Evolutionary conservation across 2,329 filamentous ascomycete species (phyloP).

Genomic region (Diaporthe humulicola): DNA sequence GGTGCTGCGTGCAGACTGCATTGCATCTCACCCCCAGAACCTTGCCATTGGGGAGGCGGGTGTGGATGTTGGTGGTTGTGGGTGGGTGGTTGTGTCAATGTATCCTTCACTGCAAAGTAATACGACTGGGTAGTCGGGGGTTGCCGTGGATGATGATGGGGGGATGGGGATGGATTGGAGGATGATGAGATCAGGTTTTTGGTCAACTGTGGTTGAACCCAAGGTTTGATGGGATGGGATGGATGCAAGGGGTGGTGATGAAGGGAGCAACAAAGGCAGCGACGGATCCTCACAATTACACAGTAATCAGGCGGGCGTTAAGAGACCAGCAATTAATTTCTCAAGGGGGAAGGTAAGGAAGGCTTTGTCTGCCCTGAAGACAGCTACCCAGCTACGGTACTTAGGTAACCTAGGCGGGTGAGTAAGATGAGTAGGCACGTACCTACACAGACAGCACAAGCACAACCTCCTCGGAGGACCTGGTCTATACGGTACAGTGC

Average conservation of each 20-base stretch:
- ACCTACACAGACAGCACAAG: not conserved
- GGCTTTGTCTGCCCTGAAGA: not conserved
- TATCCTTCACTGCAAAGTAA: not conserved
- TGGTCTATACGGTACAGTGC: slow-evolving; percentile 2
- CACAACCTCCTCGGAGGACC: not conserved
- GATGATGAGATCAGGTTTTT: slow-evolving; percentile 26
- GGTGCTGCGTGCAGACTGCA: not conserved
- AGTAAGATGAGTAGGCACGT: not conserved
- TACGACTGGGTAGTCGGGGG: not conserved
- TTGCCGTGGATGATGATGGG: not conserved
- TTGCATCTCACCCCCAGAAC: slow-evolving; percentile 6
- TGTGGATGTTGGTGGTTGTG: slow-evolving; percentile 9
- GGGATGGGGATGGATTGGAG: not conserved
- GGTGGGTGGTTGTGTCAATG: not conserved
- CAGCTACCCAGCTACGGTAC: too few species aligned
- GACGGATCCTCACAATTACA: slow-evolving; percentile 15
- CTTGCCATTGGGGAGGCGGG: not conserved
- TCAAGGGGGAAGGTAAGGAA: slow-evolving; percentile 8
- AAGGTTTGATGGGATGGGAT: slow-evolving; percentile 13
- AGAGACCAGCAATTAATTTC: slow-evolving; percentile 11
- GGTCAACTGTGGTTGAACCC: slow-evolving; percentile 14
- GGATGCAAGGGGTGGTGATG: slow-evolving; percentile 26
- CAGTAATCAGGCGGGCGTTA: slow-evolving; percentile 11
- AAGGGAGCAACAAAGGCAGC: slow-evolving; percentile 17
- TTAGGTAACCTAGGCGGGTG: too few species aligned